Conservation (phyloP, 148 eudicot species). For the Heliamphora exappendiculata region DNA sequence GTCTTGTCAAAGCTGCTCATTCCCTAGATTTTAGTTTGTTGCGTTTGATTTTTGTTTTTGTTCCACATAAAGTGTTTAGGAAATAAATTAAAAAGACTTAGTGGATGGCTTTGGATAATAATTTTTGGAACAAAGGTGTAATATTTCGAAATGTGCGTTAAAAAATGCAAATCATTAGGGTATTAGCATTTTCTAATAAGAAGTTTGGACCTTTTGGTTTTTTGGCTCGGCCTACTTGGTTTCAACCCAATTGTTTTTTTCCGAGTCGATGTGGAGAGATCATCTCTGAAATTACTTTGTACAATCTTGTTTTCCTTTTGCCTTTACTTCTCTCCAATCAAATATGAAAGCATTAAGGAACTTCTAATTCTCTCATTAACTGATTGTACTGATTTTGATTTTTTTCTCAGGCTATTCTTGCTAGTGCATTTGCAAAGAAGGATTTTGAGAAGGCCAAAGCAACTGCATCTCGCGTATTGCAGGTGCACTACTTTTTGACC, state of each 20-base stretch:
- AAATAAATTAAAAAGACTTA: too few species aligned
- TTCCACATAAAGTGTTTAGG: too few species aligned
- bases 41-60: too few species aligned
- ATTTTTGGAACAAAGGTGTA: too few species aligned
- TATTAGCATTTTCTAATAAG: too few species aligned
- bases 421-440: constrained; percentile 38
- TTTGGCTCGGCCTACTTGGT: neutral
- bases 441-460: constrained; percentile 29
- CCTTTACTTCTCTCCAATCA: neutral
- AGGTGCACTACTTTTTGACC: constrained; percentile 17
- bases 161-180: too few species aligned
- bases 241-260: neutral
- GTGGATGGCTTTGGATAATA: too few species aligned
- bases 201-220: neutral
- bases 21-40: too few species aligned
- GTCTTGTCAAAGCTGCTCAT: too few species aligned
- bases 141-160: too few species aligned
- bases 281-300: neutral
- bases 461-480: constrained; percentile 39
- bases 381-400: neutral
- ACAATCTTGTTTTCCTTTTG: neutral
- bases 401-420: constrained; percentile 34
- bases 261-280: neutral
- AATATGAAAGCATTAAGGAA: neutral
- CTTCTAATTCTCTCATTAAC: neutral